These are phyloP conservation scores for Solanum paucissectum DNA, from an alignment of 257 asterid species.

Conservation along the genomic window DNA sequence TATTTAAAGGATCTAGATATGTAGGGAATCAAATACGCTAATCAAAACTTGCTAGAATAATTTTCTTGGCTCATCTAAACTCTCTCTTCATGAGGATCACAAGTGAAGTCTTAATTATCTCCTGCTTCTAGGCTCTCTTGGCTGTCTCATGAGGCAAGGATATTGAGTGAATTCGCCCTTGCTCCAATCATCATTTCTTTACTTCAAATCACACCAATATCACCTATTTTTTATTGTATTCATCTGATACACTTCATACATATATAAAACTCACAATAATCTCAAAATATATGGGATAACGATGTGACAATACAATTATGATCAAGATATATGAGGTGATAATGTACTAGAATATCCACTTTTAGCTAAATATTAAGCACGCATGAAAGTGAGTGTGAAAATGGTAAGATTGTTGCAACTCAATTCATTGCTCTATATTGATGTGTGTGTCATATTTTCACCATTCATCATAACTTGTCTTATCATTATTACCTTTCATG, in stretches of 20 bases:
- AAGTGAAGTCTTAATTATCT: background rate
- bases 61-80: too few relatives aligned
- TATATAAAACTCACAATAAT: background rate
- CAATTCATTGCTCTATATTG: background rate
- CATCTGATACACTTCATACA: background rate
- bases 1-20: too few relatives aligned
- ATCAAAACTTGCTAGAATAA: too few relatives aligned
- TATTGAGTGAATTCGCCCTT: background rate
- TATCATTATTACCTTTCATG: background rate
- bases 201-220: background rate
- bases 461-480: background rate
- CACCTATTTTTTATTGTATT: too few relatives aligned
- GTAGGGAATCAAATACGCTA: background rate
- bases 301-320: too few relatives aligned
- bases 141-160: background rate
- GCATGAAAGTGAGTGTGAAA: too few relatives aligned
- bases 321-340: background rate
- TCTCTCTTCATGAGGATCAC: background rate
- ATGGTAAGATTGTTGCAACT: background rate
- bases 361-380: background rate
- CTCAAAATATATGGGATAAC: too few relatives aligned
- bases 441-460: background rate
- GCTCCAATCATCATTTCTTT: background rate
- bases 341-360: background rate
- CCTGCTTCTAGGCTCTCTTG: background rate